Conservation (phyloP, 2,329 filamentous ascomycete species). For the Gnomoniopsis sp. region DNA sequence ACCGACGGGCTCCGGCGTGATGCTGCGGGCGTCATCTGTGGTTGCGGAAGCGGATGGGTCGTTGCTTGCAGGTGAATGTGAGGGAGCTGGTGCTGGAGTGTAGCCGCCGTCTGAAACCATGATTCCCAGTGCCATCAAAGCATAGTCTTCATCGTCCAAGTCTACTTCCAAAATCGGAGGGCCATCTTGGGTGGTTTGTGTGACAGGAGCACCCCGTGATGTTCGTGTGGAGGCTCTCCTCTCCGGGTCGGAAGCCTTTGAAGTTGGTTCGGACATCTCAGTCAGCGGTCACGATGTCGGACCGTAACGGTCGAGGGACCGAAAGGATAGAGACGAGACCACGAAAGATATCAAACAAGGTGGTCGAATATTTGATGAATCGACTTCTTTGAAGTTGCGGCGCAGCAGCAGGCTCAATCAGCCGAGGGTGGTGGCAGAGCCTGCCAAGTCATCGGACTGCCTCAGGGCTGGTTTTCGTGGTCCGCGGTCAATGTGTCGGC, state of each 20-base stretch:
- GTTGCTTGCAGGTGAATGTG: background rate
- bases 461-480: background rate
- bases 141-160: slow-evolving; percentile 15
- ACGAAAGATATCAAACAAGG: background rate
- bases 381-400: background rate
- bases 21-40: background rate
- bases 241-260: slow-evolving; percentile 15
- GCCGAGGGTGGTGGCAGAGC: slow-evolving; percentile 9
- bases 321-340: background rate
- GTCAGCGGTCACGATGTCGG: background rate
- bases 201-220: slow-evolving; percentile 11
- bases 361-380: background rate
- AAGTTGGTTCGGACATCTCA: slow-evolving; percentile 10
- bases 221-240: slow-evolving; percentile 16
- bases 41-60: background rate
- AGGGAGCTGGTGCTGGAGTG: slow-evolving; percentile 1
- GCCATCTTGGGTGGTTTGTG: slow-evolving; percentile 7
- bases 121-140: slow-evolving; percentile 12
- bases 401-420: slow-evolving; percentile 15
- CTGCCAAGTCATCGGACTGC: slow-evolving; percentile 18
- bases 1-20: background rate
- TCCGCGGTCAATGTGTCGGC: background rate
- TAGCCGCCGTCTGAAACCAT: slow-evolving; percentile 18
- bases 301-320: background rate
- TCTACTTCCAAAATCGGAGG: background rate